phyloP scores from a whole-genome alignment of 192 early-diverging fungal genomes.

The Podila clonocystis region DNA sequence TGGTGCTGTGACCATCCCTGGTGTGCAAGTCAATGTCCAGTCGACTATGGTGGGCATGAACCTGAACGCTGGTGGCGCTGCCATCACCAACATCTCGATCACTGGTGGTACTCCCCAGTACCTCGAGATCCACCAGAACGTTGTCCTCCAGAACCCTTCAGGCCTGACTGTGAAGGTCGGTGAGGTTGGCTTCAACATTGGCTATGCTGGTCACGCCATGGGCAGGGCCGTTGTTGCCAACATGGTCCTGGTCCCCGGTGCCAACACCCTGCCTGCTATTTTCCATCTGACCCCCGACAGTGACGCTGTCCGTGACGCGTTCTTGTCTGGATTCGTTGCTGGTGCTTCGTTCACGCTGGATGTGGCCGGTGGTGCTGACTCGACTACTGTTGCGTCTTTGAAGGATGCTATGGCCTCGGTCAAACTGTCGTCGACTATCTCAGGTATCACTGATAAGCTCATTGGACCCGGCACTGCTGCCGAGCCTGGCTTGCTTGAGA shows the following conservation, averaged over 20 bases:
- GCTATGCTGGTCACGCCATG: conserved; percentile 32
- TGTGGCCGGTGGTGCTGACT: conserved; percentile 49
- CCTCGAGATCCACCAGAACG: conserved; percentile 52
- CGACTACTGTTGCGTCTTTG: conserved; percentile 55
- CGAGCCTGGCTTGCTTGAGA: conserved; percentile 17
- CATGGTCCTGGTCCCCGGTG: conserved; percentile 59
- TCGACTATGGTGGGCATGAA: conserved; percentile 63
- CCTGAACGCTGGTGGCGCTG: conserved; percentile 57
- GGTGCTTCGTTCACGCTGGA: conserved; percentile 47
- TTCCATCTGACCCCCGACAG: conserved; percentile 54
- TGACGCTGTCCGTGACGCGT: conserved; percentile 32
- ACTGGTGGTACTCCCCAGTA: conserved; percentile 60
- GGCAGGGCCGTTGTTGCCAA: conserved; percentile 56
- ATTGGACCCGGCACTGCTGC: conserved; percentile 47
- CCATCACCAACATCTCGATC: conserved; percentile 61
- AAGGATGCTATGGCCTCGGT: conserved; percentile 54
- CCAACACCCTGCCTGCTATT: conserved; percentile 48
- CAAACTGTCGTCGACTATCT: conserved; percentile 44
- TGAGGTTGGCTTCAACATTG: conserved; percentile 54
- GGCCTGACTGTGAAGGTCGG: conserved; percentile 60
- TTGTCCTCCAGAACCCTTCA: conserved; percentile 61
- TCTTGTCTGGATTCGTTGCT: conserved; percentile 56
- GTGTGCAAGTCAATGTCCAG: conserved; percentile 59
- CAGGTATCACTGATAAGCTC: conserved; percentile 56
- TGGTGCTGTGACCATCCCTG: conserved; percentile 61